Percentiles rank a stretch among this genome's conserved stretches.
Conservation (phyloP, 176 grass and related monocot species). For the Triticum timopheevii region DNA sequence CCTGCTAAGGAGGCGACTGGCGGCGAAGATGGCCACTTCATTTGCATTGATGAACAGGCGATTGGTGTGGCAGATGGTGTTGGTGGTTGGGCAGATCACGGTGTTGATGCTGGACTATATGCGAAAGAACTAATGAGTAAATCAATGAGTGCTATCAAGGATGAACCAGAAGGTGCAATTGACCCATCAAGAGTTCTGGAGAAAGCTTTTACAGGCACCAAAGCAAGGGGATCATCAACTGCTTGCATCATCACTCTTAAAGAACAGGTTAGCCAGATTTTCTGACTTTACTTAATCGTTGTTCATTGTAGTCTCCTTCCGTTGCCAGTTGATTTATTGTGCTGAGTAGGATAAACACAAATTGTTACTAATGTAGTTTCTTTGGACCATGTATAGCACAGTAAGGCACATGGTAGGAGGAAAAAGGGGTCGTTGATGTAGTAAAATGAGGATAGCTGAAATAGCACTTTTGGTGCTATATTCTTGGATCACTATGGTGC, state of each 20-base stretch:
- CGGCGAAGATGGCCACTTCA: slow-evolving; percentile 97
- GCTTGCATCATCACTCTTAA: slow-evolving; percentile 96
- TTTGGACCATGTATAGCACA: not conserved
- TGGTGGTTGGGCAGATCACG: slow-evolving; percentile 92
- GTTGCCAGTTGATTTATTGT: not conserved
- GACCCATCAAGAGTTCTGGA: slow-evolving; percentile 91
- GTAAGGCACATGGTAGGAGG: not conserved
- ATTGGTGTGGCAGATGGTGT: slow-evolving; percentile 98
- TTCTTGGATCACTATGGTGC: not conserved
- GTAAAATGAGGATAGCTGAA: not conserved
- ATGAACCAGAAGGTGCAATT: slow-evolving; percentile 72
- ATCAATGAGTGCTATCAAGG: slow-evolving; percentile 70
- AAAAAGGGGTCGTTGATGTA: not conserved
- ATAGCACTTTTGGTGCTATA: not conserved
- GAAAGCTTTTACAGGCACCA: slow-evolving; percentile 83
- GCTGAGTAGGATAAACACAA: not conserved
- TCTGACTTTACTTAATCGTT: not conserved
- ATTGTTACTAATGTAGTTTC: not conserved
- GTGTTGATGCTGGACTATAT: slow-evolving; percentile 87
- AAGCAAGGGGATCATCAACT: slow-evolving; percentile 89
- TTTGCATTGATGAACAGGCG: slow-evolving; percentile 66
- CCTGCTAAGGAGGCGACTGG: slow-evolving; percentile 95
- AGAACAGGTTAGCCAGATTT: slow-evolving; percentile 51
- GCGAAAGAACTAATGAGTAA: slow-evolving; percentile 87
- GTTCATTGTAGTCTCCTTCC: not conserved